These are phyloP conservation scores for Lomentospora prolificans DNA, from an alignment of 2,329 filamentous ascomycete genomes.

Conservation along the genomic window DNA sequence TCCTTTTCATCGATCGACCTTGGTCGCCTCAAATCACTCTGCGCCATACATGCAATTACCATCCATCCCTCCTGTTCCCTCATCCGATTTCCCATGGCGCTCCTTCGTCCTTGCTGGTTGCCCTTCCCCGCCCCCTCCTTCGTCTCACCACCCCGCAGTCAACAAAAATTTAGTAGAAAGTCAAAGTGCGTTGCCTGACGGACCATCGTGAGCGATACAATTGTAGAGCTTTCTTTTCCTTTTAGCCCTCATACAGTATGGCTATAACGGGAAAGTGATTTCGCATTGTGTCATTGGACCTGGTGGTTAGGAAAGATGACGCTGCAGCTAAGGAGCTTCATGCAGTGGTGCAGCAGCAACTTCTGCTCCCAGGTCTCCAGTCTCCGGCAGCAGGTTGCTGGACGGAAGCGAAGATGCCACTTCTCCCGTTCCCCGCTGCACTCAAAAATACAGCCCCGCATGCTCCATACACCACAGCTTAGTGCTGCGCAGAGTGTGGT, in stretches of 20 bases:
- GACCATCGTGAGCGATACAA: no score
- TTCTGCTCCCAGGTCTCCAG: not conserved
- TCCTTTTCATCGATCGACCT: not conserved
- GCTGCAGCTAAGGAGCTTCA: not conserved
- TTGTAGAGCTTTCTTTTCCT: not conserved
- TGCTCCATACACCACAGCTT: not conserved
- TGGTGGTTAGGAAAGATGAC: not conserved
- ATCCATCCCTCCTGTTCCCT: constrained; percentile 14
- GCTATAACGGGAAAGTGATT: not conserved
- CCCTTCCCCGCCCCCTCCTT: constrained; percentile 14
- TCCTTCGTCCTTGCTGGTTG: constrained; percentile 15
- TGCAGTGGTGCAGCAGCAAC: not conserved
- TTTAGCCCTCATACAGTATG: not conserved
- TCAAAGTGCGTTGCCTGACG: not conserved
- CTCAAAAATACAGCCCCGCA: constrained; percentile 6
- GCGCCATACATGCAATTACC: constrained; percentile 4
- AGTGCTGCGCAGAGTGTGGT: not conserved
- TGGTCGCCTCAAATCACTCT: constrained; percentile 8
- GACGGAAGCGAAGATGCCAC: constrained; percentile 1
- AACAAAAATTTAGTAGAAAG: not conserved
- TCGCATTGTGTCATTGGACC: constrained; percentile 1
- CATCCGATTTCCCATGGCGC: constrained; percentile 18
- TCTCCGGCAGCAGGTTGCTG: not conserved
- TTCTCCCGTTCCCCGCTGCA: constrained; percentile 4
- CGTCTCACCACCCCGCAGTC: not conserved